phyloP scores from a whole-genome alignment of 768 basidiomycete species.

The Kwoniella dejecticola region DNA sequence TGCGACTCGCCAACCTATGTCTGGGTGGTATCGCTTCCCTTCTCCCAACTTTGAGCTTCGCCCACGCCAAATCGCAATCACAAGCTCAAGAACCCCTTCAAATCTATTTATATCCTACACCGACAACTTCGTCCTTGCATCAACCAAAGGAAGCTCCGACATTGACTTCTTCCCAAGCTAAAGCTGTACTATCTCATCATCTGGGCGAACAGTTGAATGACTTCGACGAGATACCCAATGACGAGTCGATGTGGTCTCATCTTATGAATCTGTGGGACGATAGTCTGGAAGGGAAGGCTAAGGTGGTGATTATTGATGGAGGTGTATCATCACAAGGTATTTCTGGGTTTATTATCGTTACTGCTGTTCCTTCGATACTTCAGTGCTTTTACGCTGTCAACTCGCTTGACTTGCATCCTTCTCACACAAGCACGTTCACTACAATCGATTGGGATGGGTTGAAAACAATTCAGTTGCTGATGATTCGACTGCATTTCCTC shows the following conservation, averaged over 20 bases:
- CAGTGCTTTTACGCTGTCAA: no score
- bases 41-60: background rate
- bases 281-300: conserved; percentile 24
- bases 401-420: no score
- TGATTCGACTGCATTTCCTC: no score
- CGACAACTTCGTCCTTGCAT: conserved; percentile 10
- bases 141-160: conserved; percentile 33
- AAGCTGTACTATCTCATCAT: conserved; percentile 51
- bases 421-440: no score
- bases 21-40: background rate
- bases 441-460: no score
- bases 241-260: conserved; percentile 46
- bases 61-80: conserved; percentile 7
- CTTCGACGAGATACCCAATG: conserved; percentile 51
- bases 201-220: conserved; percentile 37
- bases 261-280: conserved; percentile 38
- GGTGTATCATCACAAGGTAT: conserved; percentile 44
- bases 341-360: conserved; percentile 9
- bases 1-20: background rate
- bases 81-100: conserved; percentile 46
- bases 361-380: no score
- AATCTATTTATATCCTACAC: conserved; percentile 51
- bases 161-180: conserved; percentile 43
- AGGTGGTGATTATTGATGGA: conserved; percentile 50
- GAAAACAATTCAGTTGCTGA: no score